Base-by-base conservation (phyloP, 2,329 filamentous ascomycete species). In the Colletotrichum camelliae region DNA sequence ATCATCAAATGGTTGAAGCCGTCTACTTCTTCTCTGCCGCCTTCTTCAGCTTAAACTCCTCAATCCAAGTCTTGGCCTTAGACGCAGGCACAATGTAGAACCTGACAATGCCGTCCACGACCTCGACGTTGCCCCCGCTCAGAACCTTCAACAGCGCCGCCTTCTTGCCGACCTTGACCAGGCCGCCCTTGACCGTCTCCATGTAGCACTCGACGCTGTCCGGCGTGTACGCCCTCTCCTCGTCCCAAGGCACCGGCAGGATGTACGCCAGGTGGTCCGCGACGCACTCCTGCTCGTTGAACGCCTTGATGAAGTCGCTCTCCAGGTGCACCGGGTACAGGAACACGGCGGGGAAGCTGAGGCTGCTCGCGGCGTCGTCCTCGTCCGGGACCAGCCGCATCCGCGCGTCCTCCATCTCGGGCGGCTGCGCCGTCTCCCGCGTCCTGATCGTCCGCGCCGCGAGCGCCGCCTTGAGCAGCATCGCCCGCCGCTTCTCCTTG, bases 141-240 rank as follows among this genome's bases (percentile, higher is more conserved):
- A 98, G 85, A 35, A 96, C 90, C 86, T 95, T 94, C 67, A 95
- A 84, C 79, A 98, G 84, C 24, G 91, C 88, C 78, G 97, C 89
- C 82, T 96, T 97, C 90, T 95, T 96, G 64, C 97, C 96, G 27
- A 96, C 93, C 87, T 98, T 98, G 80, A 98, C 91, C 80, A 99
- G 84, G 0, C 96, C 96, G 0, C 96, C 96, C 0, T 88, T 87
- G 5, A 86, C 85, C 0, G 96, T 98, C 87, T 98, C 96, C 88
- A 98, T 94, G 84, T 95, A 98, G 81, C 95, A 97, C 79, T 98
- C 96, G 6, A 98, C 95, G 1, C 85, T 87, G 1, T 88, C 87
- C 1, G 89, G 79, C 1, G 87, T 90, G 84, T 98, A 98, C 80
- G 92, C 92, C 2, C 89, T 85, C 76, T 89, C 86, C 18, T 84